phyloP scores from a whole-genome alignment of 352 stramenopile species.

The Poterioochromonas sp. region DNA sequence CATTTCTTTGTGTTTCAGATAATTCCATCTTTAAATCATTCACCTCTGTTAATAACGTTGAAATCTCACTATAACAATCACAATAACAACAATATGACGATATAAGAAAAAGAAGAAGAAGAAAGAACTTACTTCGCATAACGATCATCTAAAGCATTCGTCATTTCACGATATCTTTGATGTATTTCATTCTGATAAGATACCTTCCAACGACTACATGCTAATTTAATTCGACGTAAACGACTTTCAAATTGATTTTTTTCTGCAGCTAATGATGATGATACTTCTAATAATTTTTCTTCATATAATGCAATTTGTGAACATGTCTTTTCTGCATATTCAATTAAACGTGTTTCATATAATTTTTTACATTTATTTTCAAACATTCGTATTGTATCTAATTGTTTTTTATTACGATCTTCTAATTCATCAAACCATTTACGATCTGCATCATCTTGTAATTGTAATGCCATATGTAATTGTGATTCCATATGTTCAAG shows the following conservation, averaged over 20 bases:
- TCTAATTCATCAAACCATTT: slow-evolving; percentile 23
- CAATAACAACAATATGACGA: too few species aligned
- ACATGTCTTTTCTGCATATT: slow-evolving; percentile 18
- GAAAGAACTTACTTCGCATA: slow-evolving; percentile 1
- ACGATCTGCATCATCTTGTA: slow-evolving; percentile 25
- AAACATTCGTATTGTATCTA: not conserved
- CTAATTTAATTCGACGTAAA: slow-evolving; percentile 13
- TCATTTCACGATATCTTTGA: slow-evolving; percentile 3
- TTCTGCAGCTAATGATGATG: not conserved
- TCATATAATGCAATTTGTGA: not conserved
- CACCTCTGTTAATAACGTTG: not conserved
- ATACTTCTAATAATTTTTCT: slow-evolving; percentile 25
- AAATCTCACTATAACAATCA: slow-evolving; percentile 5
- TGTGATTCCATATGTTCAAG: slow-evolving; percentile 28
- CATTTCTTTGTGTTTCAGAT: not conserved
- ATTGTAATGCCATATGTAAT: slow-evolving; percentile 22
- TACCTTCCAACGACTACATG: slow-evolving; percentile 25
- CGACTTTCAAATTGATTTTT: slow-evolving; percentile 17
- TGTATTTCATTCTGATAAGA: slow-evolving; percentile 13
- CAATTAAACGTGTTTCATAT: slow-evolving; percentile 6
- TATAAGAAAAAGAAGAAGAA: not conserved
- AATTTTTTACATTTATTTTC: slow-evolving; percentile 22
- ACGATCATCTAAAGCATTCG: not conserved
- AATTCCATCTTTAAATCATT: not conserved
- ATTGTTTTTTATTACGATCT: slow-evolving; percentile 4